A percentile compares a stretch with the other conserved stretches of the same genome.
Evolutionary conservation across 768 basidiomycete species (phyloP).

Genomic region (Leccinum disarticulatum): DNA sequence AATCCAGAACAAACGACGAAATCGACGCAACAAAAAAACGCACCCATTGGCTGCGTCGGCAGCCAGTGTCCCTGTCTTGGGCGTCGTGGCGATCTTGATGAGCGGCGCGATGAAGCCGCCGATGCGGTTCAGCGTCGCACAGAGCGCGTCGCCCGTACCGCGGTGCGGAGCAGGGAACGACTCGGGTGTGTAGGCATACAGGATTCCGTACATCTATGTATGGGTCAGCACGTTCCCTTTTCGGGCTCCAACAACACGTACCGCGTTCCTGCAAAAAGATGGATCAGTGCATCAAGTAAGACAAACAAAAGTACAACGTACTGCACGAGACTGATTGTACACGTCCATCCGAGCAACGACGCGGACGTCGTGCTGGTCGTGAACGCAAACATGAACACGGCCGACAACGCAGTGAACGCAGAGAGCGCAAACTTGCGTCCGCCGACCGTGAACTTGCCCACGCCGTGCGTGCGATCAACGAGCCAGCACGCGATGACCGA

Average conservation of each 20-base stretch:
- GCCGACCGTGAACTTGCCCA: slow-evolving; percentile 36
- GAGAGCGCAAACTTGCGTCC: slow-evolving; percentile 51
- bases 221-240: background rate
- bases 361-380: slow-evolving; percentile 44
- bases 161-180: slow-evolving; percentile 58
- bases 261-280: slow-evolving; percentile 33
- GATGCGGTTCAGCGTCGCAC: slow-evolving; percentile 47
- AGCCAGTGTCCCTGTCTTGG: slow-evolving; percentile 28
- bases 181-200: slow-evolving; percentile 60
- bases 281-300: background rate
- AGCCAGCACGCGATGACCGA: slow-evolving; percentile 46
- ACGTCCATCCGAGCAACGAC: slow-evolving; percentile 46
- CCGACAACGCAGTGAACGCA: slow-evolving; percentile 43
- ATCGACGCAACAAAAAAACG: background rate
- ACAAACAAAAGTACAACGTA: slow-evolving; percentile 21
- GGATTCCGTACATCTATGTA: slow-evolving; percentile 50
- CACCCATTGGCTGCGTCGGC: slow-evolving; percentile 39
- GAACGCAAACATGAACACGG: slow-evolving; percentile 51
- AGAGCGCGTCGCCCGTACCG: slow-evolving; percentile 54
- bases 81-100: slow-evolving; percentile 48
- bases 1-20: too few relatives aligned
- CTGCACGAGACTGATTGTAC: slow-evolving; percentile 43
- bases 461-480: slow-evolving; percentile 43
- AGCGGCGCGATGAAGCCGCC: slow-evolving; percentile 49
- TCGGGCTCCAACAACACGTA: slow-evolving; percentile 10